Evolutionary conservation across 139 green algal species (phyloP).

Genomic region (Ettlia oleoabundans): DNA sequence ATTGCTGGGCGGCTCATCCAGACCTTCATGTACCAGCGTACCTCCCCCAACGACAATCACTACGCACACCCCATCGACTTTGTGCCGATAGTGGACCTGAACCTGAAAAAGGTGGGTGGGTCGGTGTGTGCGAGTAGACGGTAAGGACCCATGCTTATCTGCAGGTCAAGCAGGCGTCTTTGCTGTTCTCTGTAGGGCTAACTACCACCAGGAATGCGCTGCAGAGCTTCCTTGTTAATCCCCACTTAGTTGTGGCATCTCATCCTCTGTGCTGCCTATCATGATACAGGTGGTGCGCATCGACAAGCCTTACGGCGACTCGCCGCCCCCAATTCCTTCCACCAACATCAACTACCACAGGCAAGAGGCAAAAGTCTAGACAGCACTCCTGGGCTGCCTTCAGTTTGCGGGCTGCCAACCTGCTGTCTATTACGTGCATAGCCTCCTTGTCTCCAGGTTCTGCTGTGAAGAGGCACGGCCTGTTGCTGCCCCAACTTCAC

Average conservation of each 20-base stretch:
- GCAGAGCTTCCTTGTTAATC: too few relatives aligned
- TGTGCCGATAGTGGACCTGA: constrained; percentile 69
- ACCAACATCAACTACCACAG: constrained; percentile 24
- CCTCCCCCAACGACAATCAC: constrained; percentile 60
- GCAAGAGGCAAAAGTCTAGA: background rate
- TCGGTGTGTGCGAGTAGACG: too few relatives aligned
- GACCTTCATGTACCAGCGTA: constrained; percentile 78
- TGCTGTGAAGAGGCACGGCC: too few relatives aligned
- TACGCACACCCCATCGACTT: constrained; percentile 83
- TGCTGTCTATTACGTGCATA: too few relatives aligned
- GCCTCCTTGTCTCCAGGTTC: too few relatives aligned
- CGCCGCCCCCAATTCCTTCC: background rate
- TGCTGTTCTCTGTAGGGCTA: too few relatives aligned
- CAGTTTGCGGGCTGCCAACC: too few relatives aligned
- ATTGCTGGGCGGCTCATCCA: constrained; percentile 47
- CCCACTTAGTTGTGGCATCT: too few relatives aligned
- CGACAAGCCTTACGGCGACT: constrained; percentile 19
- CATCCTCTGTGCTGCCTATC: background rate
- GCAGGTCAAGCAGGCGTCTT: too few relatives aligned
- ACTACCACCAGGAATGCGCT: background rate
- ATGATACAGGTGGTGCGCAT: constrained; percentile 20
- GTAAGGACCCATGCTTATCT: too few relatives aligned
- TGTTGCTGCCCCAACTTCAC: constrained; percentile 46
- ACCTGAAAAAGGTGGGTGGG: background rate
- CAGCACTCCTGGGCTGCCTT: too few relatives aligned